Conservation (phyloP, 2,329 filamentous ascomycete genomes). For the Talaromyces funiculosus region DNA sequence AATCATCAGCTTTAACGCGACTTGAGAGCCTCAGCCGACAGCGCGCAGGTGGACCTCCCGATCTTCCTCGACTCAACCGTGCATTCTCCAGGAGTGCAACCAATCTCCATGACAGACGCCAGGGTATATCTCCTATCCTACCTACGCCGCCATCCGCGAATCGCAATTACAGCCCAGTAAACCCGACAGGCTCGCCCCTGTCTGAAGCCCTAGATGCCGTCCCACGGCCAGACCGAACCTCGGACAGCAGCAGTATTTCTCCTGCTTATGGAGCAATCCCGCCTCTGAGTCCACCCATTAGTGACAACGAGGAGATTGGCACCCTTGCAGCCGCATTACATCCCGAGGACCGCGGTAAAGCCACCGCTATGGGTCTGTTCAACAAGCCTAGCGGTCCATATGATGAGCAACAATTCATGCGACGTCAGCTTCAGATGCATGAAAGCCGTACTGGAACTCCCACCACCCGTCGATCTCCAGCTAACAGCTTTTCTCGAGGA, state of each 20-base stretch:
- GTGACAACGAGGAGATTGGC: slow-evolving; percentile 63
- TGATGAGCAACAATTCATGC: slow-evolving; percentile 77
- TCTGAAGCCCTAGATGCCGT: slow-evolving; percentile 34
- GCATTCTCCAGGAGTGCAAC: slow-evolving; percentile 55
- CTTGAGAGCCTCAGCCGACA: slow-evolving; percentile 72
- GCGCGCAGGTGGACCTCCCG: slow-evolving; percentile 54
- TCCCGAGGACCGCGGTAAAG: slow-evolving; percentile 72
- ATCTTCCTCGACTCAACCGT: slow-evolving; percentile 40
- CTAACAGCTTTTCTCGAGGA: slow-evolving; percentile 17
- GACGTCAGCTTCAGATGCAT: slow-evolving; percentile 75
- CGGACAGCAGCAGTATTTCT: slow-evolving; percentile 24
- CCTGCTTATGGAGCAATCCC: slow-evolving; percentile 41
- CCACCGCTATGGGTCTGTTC: slow-evolving; percentile 66
- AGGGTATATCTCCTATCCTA: slow-evolving; percentile 30
- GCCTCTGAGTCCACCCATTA: slow-evolving; percentile 63
- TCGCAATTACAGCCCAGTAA: slow-evolving; percentile 38
- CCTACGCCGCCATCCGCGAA: slow-evolving; percentile 23
- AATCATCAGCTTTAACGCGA: slow-evolving; percentile 67
- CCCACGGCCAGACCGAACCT: slow-evolving; percentile 26
- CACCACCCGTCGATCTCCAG: slow-evolving; percentile 26
- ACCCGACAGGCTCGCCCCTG: slow-evolving; percentile 33
- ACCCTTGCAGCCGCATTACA: slow-evolving; percentile 59
- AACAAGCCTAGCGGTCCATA: slow-evolving; percentile 71
- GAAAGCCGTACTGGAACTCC: slow-evolving; percentile 62
- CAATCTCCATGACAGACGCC: slow-evolving; percentile 54